Base-by-base conservation (phyloP, 1,284 basidiomycete species). In the Takashimella tepidaria region DNA sequence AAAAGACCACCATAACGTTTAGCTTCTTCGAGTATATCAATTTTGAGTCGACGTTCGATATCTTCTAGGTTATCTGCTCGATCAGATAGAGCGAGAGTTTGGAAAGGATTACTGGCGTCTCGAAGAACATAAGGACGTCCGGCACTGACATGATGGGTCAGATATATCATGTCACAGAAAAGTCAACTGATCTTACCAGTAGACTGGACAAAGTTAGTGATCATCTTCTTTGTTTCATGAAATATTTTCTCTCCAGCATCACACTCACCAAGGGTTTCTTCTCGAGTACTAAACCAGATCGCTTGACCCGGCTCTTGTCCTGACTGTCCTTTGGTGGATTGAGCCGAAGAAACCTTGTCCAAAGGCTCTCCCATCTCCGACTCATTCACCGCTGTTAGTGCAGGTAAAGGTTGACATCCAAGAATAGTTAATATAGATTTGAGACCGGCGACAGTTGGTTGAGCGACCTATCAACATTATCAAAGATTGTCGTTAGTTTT, bases 121-220 rank as follows among this genome's bases (percentile, higher is more conserved):
- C 96, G 83, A n/a, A 98, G 80, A 12, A 99, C 95, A 66, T 96
- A 98, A 0, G 96, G 92, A 25, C 92, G 72, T 11, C 91, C 91
- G 50, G 90, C 92, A 56, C 98, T 93, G 68, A 16, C 23, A 41
- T 6, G 47, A 51, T 92, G 93, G 42, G 26, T 54, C 41, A 95
- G 84, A 82, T n/a, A n/a, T n/a, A n/a, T n/a, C n/a, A n/a, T n/a
- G n/a, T n/a, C n/a, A n/a, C n/a, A n/a, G n/a, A n/a, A n/a, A n/a
- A n/a, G 8, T 12, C 21, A 10, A 43, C 11, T 12, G 11, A 8
- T 49, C 67, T 42, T 24, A 70, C 70, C 68, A 67, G 56, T 67
- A 68, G 24, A 69, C 68, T 68, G 37, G 41, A 58, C 23, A n/a
- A n/a, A n/a, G n/a, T n/a, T n/a, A n/a, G n/a, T 8, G 51, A 50